Conservation (phyloP, 352 stramenopile genomes). For the Ophiocytium majus region DNA sequence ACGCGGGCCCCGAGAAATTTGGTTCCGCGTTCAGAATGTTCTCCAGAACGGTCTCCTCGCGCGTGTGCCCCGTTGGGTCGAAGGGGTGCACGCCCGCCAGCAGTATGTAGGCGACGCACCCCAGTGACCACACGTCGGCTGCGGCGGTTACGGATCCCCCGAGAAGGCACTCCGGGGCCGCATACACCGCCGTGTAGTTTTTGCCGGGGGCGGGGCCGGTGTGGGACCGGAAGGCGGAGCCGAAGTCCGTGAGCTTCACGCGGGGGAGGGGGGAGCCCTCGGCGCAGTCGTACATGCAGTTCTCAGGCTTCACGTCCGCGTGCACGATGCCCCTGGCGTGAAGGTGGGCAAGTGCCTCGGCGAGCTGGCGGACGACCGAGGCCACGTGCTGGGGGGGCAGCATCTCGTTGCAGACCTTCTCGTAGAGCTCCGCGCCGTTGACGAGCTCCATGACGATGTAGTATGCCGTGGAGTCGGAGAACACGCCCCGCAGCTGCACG, state of each 20-base stretch:
- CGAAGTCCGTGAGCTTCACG: slow-evolving; percentile 95
- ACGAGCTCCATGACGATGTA: slow-evolving; percentile 91
- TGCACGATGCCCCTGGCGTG: slow-evolving; percentile 57
- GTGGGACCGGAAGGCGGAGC: slow-evolving; percentile 42
- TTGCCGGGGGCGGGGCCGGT: slow-evolving; percentile 71
- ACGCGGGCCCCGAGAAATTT: slow-evolving; percentile 25
- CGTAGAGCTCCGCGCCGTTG: slow-evolving; percentile 82
- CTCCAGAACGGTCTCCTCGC: slow-evolving; percentile 24
- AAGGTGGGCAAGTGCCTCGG: slow-evolving; percentile 31
- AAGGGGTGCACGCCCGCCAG: slow-evolving; percentile 37
- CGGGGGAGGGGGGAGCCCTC: neutral
- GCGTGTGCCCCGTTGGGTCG: slow-evolving; percentile 19
- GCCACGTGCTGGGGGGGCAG: slow-evolving; percentile 19
- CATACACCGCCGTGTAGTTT: slow-evolving; percentile 66
- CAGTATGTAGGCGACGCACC: slow-evolving; percentile 87
- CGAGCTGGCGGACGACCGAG: slow-evolving; percentile 30
- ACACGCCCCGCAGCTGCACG: slow-evolving; percentile 33
- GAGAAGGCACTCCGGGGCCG: slow-evolving; percentile 68
- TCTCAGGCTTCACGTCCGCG: slow-evolving; percentile 62
- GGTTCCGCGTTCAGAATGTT: slow-evolving; percentile 33
- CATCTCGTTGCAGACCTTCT: slow-evolving; percentile 64
- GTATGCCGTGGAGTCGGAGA: slow-evolving; percentile 56
- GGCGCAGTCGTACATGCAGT: slow-evolving; percentile 41
- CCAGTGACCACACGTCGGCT: slow-evolving; percentile 88
- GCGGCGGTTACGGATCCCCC: slow-evolving; percentile 53